These are phyloP conservation scores for Ceratobasidium papillatum DNA, from an alignment of 1,284 basidiomycete genomes.

Conservation along the genomic window DNA sequence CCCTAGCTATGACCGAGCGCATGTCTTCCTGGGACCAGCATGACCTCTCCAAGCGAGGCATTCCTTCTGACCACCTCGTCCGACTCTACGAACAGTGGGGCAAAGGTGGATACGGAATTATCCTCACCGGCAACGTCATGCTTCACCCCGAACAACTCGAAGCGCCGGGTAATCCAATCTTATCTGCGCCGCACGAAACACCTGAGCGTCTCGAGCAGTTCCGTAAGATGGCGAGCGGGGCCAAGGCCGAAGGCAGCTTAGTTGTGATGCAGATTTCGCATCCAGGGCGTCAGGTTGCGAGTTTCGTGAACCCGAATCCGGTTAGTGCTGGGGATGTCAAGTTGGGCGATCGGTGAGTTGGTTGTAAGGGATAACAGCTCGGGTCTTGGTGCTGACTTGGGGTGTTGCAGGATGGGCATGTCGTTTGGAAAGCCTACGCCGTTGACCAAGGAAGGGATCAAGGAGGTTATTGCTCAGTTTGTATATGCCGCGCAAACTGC, in stretches of 20 bases:
- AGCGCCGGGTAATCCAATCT: slow-evolving; percentile 41
- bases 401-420: slow-evolving; percentile 46
- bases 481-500: slow-evolving; percentile 52
- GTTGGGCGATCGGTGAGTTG: slow-evolving; percentile 9
- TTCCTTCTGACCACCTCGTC: slow-evolving; percentile 11
- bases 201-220: slow-evolving; percentile 52
- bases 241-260: slow-evolving; percentile 55
- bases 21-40: slow-evolving; percentile 35
- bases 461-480: slow-evolving; percentile 53
- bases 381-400: neutral
- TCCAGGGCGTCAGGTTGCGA: slow-evolving; percentile 50
- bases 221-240: slow-evolving; percentile 51
- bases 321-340: slow-evolving; percentile 51
- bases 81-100: slow-evolving; percentile 29
- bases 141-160: slow-evolving; percentile 37
- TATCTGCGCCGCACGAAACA: slow-evolving; percentile 41
- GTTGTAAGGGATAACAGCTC: neutral
- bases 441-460: slow-evolving; percentile 50
- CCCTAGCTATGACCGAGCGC: slow-evolving; percentile 11
- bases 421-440: slow-evolving; percentile 51
- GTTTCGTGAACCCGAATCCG: slow-evolving; percentile 49
- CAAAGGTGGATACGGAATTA: slow-evolving; percentile 15
- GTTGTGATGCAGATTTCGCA: slow-evolving; percentile 57
- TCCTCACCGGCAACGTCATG: slow-evolving; percentile 25
- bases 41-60: slow-evolving; percentile 20